Conservation (phyloP, 495 filamentous ascomycete genomes). For the Neurospora africana region DNA sequence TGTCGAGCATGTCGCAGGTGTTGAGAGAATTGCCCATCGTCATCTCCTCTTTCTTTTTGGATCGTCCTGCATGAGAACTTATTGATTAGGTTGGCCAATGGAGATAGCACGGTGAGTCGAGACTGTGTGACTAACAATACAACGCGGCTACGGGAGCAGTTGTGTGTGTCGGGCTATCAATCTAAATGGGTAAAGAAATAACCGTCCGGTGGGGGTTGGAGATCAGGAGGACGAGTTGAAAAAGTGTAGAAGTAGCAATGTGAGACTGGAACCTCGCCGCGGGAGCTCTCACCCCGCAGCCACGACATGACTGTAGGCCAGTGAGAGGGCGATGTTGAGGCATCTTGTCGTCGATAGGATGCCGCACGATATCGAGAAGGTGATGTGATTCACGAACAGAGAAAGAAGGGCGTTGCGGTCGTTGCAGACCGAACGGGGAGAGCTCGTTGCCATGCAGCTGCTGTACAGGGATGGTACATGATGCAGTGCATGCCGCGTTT, state of each 20-base stretch:
- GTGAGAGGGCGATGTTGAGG: not conserved
- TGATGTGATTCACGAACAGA: not conserved
- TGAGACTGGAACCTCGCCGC: not conserved
- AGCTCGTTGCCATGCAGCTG: slow-evolving; percentile 3
- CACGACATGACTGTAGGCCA: not conserved
- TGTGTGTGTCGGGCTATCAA: not conserved
- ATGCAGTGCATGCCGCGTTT: not conserved
- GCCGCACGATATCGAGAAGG: not conserved
- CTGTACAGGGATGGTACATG: not conserved
- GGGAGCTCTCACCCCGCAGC: not conserved
- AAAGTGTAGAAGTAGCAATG: not conserved
- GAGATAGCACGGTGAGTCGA: not conserved
- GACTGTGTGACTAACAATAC: not conserved
- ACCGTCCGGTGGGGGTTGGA: not conserved
- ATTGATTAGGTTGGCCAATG: not conserved
- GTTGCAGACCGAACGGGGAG: not conserved
- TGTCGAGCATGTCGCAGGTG: not conserved
- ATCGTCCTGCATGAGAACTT: not conserved
- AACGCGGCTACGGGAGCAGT: not conserved
- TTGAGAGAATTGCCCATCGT: not conserved
- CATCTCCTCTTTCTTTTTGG: not conserved
- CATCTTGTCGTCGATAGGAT: not conserved
- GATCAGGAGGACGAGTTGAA: not conserved
- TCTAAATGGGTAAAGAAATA: not conserved
- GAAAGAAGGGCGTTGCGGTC: not conserved